phyloP scores from a whole-genome alignment of 768 basidiomycete genomes.

The Tricholoma matsutake region DNA sequence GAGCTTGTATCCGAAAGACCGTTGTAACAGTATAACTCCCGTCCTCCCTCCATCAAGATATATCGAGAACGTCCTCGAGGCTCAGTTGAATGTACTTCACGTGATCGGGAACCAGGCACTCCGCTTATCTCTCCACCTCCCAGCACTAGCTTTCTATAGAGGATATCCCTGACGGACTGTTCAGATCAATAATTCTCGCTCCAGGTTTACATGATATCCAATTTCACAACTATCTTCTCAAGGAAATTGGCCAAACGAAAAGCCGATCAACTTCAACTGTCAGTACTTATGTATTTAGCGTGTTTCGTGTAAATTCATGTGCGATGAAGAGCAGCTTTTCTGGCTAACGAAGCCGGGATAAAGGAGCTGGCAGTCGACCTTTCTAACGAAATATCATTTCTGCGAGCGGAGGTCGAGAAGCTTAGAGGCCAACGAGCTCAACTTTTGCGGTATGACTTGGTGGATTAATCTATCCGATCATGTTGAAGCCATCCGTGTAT shows the following conservation, averaged over 20 bases:
- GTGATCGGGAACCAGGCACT: too few relatives aligned
- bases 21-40: too few relatives aligned
- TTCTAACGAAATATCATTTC: constrained; percentile 9
- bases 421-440: constrained; percentile 10
- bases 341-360: constrained; percentile 7
- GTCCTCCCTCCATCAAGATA: too few relatives aligned
- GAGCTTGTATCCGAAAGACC: too few relatives aligned
- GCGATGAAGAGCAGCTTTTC: neutral
- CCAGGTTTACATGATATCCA: neutral
- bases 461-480: neutral
- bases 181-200: too few relatives aligned
- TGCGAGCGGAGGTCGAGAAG: constrained; percentile 7
- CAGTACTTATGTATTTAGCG: neutral
- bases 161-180: too few relatives aligned
- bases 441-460: constrained; percentile 9
- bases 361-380: constrained; percentile 10
- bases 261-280: neutral
- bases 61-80: too few relatives aligned
- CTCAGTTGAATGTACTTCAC: too few relatives aligned
- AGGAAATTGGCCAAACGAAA: neutral
- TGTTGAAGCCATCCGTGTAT: neutral
- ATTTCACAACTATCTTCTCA: neutral
- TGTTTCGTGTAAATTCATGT: neutral
- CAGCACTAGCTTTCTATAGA: too few relatives aligned
- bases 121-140: too few relatives aligned